Conservation (phyloP, 192 early-diverging fungal species). For the Lobosporangium transversale region DNA sequence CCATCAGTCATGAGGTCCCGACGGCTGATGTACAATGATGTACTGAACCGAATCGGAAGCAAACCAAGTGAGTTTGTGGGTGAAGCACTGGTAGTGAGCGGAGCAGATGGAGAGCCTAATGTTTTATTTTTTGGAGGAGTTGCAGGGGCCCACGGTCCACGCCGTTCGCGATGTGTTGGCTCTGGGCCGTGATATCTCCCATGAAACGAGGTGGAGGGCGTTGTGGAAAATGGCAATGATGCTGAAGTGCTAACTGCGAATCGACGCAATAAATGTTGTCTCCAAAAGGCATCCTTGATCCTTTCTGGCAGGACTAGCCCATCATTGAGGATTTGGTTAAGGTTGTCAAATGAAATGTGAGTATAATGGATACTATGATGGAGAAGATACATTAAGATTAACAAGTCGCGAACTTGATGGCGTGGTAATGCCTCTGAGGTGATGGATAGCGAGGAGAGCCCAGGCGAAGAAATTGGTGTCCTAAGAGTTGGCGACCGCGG, state of each 20-base stretch:
- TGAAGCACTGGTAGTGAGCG: neutral
- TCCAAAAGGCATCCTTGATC: constrained; percentile 49
- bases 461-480: constrained; percentile 27
- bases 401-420: constrained; percentile 45
- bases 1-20: constrained; percentile 50
- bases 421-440: constrained; percentile 32
- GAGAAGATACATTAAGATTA: constrained; percentile 44
- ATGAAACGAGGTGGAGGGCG: constrained; percentile 9
- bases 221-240: constrained; percentile 8
- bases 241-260: constrained; percentile 29
- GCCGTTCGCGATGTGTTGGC: constrained; percentile 8
- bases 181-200: constrained; percentile 24
- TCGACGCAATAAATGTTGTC: constrained; percentile 39
- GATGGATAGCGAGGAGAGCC: constrained; percentile 33
- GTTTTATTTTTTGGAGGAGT: constrained; percentile 10
- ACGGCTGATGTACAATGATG: constrained; percentile 42
- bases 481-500: constrained; percentile 24
- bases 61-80: constrained; percentile 27
- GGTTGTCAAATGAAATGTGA: constrained; percentile 42
- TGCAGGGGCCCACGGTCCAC: neutral
- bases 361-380: constrained; percentile 50
- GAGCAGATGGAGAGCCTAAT: neutral
- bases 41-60: constrained; percentile 50
- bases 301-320: constrained; percentile 35
- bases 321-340: constrained; percentile 32